These are phyloP conservation scores for Pseudocercospora vitis DNA, from an alignment of 2,329 filamentous ascomycete species.

Conservation along the genomic window DNA sequence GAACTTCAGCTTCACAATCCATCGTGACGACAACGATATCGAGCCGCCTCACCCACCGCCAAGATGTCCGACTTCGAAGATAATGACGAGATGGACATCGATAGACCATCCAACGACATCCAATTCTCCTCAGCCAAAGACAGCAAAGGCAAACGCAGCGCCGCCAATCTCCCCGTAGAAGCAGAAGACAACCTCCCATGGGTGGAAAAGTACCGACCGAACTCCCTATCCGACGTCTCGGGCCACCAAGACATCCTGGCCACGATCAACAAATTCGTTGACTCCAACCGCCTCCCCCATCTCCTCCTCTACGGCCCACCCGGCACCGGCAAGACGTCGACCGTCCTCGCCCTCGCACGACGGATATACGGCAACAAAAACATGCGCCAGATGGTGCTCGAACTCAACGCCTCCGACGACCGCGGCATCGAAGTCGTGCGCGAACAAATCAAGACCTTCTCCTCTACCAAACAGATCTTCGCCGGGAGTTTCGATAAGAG, in stretches of 20 bases:
- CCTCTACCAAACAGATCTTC: slow-evolving; percentile 97
- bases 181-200: slow-evolving; percentile 93
- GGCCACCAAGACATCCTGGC: slow-evolving; percentile 96
- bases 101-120: slow-evolving; percentile 53
- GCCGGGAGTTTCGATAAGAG: slow-evolving; percentile 44
- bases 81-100: slow-evolving; percentile 67
- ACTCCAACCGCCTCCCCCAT: slow-evolving; percentile 90
- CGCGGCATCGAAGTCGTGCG: slow-evolving; percentile 96
- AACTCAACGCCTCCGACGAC: slow-evolving; percentile 96
- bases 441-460: slow-evolving; percentile 99
- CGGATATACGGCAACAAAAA: slow-evolving; percentile 90
- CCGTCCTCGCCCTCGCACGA: slow-evolving; percentile 86
- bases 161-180: slow-evolving; percentile 89
- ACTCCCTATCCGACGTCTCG: slow-evolving; percentile 85
- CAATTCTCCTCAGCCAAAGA: slow-evolving; percentile 71
- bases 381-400: slow-evolving; percentile 96
- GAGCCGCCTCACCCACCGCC: slow-evolving; percentile 11
- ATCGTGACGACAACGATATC: neutral
- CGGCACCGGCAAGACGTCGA: slow-evolving; percentile 96
- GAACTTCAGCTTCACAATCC: neutral
- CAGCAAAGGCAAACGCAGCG: slow-evolving; percentile 84
- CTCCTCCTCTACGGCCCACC: slow-evolving; percentile 95
- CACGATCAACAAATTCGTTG: slow-evolving; percentile 97
- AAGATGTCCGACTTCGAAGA: slow-evolving; percentile 58
- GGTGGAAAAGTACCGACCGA: slow-evolving; percentile 96